A percentile compares a stretch with the other conserved stretches of the same genome.
Evolutionary conservation across 1,139 yeast species (phyloP).

Genomic region (Geotrichum candidum): DNA sequence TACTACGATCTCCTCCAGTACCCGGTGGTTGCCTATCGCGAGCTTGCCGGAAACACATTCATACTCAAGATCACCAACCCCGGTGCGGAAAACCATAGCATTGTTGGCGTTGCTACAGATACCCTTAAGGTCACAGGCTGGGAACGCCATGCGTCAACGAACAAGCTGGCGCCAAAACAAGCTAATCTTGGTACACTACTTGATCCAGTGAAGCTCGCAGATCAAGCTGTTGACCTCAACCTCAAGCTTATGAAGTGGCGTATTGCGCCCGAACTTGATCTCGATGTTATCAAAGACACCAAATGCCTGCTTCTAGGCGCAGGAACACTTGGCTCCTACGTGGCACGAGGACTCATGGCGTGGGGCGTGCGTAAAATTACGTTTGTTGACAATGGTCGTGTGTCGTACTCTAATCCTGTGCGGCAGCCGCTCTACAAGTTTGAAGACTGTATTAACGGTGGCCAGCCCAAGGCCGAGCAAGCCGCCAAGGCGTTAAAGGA

Average conservation of each 20-base stretch:
- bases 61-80: background rate
- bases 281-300: constrained; percentile 54
- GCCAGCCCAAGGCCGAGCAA: constrained; percentile 61
- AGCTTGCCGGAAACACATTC: constrained; percentile 5
- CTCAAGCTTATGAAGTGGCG: constrained; percentile 96
- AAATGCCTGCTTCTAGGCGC: constrained; percentile 83
- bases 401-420: constrained; percentile 91
- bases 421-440: constrained; percentile 82
- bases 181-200: constrained; percentile 78
- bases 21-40: constrained; percentile 29
- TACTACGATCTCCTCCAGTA: constrained; percentile 10
- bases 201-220: constrained; percentile 74
- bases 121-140: constrained; percentile 62
- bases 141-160: constrained; percentile 67
- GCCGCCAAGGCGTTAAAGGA: constrained; percentile 70
- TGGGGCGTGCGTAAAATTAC: constrained; percentile 90
- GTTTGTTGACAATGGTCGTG: constrained; percentile 81
- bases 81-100: background rate
- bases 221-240: constrained; percentile 87
- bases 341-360: constrained; percentile 75
- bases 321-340: constrained; percentile 92
- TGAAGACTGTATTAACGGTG: constrained; percentile 69
- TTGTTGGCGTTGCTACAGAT: background rate
- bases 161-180: constrained; percentile 71
- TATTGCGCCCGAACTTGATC: constrained; percentile 71